These are phyloP conservation scores for Daedaleopsis sinensis DNA, from an alignment of 768 basidiomycete genomes.

Conservation along the genomic window DNA sequence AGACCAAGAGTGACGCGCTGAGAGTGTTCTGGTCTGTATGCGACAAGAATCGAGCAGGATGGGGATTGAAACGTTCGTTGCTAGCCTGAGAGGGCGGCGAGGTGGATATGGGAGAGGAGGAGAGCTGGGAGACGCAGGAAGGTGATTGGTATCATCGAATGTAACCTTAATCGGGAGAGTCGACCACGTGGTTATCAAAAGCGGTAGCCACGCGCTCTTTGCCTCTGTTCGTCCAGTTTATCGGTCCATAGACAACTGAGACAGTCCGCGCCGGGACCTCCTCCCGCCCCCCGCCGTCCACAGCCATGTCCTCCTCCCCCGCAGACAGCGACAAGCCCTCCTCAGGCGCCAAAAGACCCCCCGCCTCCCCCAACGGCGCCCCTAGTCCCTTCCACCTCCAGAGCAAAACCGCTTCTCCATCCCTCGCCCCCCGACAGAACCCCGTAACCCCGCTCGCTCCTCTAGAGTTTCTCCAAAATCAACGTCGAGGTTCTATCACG, in stretches of 20 bases:
- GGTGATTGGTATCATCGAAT: constrained; percentile 22
- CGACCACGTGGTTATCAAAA: constrained; percentile 24
- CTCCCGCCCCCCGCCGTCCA: constrained; percentile 14
- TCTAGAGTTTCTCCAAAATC: constrained; percentile 77
- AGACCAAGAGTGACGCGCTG: no score
- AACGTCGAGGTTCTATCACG: constrained; percentile 82
- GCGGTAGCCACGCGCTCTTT: constrained; percentile 24
- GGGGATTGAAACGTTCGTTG: background rate
- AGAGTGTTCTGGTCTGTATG: no score
- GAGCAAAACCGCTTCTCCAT: constrained; percentile 32
- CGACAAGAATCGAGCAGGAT: no score
- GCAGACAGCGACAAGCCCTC: constrained; percentile 8
- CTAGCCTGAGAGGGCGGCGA: background rate
- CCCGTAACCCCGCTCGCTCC: constrained; percentile 69
- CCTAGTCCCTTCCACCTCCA: constrained; percentile 26
- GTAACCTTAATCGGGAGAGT: constrained; percentile 18
- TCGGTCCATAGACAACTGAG: constrained; percentile 20
- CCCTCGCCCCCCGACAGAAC: constrained; percentile 44
- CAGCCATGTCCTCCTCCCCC: constrained; percentile 13
- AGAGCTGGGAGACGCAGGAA: constrained; percentile 2
- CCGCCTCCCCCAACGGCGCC: constrained; percentile 23
- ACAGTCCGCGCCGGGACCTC: constrained; percentile 17
- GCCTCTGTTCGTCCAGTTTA: constrained; percentile 20
- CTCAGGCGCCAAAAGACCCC: constrained; percentile 10
- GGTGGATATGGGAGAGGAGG: constrained; percentile 1